Conservation (phyloP, 495 filamentous ascomycete species). For the Neurospora tetrasperma region DNA sequence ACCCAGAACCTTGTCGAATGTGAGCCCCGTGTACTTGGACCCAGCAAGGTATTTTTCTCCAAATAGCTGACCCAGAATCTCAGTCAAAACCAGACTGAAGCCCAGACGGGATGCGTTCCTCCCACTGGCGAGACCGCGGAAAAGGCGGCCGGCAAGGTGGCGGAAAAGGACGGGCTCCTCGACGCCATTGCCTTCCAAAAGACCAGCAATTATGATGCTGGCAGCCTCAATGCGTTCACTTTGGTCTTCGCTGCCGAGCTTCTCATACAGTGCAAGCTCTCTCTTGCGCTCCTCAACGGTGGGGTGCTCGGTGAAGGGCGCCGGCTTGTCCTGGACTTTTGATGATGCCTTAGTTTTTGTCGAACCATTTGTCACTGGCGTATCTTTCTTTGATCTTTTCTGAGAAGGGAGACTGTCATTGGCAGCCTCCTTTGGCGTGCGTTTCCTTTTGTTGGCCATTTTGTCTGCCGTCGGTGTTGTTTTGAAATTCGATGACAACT, state of each 20-base stretch:
- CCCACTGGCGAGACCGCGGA: slow-evolving; percentile 81
- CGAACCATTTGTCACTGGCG: slow-evolving; percentile 14
- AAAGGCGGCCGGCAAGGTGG: slow-evolving; percentile 54
- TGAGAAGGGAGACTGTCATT: slow-evolving; percentile 26
- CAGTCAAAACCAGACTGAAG: slow-evolving; percentile 83
- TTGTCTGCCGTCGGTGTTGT: slow-evolving; percentile 1
- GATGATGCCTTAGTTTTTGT: neutral
- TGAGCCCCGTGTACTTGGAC: slow-evolving; percentile 38
- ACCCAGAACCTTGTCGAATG: slow-evolving; percentile 46
- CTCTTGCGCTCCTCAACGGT: slow-evolving; percentile 33
- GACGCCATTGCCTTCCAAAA: slow-evolving; percentile 29
- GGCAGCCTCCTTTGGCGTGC: slow-evolving; percentile 24
- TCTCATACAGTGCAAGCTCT: slow-evolving; percentile 41
- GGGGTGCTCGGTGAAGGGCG: slow-evolving; percentile 33
- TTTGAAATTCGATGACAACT: neutral
- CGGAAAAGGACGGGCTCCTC: slow-evolving; percentile 37
- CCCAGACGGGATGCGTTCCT: slow-evolving; percentile 81
- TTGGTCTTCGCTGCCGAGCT: slow-evolving; percentile 40
- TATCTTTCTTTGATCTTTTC: slow-evolving; percentile 33
- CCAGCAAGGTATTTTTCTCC: slow-evolving; percentile 30
- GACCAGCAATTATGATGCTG: slow-evolving; percentile 36
- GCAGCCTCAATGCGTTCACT: slow-evolving; percentile 42
- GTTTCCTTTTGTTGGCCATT: slow-evolving; percentile 37
- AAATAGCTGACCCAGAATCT: slow-evolving; percentile 59
- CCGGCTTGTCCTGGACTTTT: slow-evolving; percentile 13